Conservation (phyloP, 164 flowering plant genomes). For the Hamamelis virginiana region DNA sequence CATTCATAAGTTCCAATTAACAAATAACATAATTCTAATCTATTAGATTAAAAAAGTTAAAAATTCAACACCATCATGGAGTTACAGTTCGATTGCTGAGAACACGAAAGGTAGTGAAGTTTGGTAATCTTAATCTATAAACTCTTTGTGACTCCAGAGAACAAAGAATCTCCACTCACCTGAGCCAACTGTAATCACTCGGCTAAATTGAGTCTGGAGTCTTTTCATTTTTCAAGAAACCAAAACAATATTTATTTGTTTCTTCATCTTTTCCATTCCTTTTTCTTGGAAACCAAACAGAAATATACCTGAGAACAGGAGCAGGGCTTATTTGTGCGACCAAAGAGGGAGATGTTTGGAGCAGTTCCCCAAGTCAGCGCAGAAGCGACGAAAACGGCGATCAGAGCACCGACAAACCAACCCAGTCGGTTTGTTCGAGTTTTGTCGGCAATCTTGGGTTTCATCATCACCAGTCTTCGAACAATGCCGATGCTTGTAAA, state of each 20-base stretch:
- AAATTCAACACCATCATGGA: no score
- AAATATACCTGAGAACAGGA: conserved; percentile 21
- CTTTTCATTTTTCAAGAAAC: neutral
- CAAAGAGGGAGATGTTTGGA: conserved; percentile 10
- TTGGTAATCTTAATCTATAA: no score
- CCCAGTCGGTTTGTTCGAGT: conserved; percentile 13
- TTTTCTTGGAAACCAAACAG: conserved; percentile 7
- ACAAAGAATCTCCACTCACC: no score
- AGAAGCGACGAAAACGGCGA: conserved; percentile 19
- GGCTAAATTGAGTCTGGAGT: neutral
- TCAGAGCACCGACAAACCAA: conserved; percentile 21
- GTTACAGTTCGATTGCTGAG: no score
- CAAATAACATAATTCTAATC: no score
- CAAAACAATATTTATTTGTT: neutral
- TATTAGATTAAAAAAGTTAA: no score
- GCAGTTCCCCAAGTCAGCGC: conserved; percentile 15
- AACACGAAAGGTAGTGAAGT: no score
- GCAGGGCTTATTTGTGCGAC: conserved; percentile 14
- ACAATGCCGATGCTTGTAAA: no score
- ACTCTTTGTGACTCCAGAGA: no score
- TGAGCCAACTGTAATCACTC: no score
- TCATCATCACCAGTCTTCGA: neutral
- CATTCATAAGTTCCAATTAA: no score
- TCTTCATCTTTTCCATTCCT: neutral
- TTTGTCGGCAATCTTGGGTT: conserved; percentile 13